A percentile compares a stretch with the other conserved stretches of the same genome.
phyloP scores from a whole-genome alignment of 805 yeast species.

The Nakazawaea siamensis region DNA sequence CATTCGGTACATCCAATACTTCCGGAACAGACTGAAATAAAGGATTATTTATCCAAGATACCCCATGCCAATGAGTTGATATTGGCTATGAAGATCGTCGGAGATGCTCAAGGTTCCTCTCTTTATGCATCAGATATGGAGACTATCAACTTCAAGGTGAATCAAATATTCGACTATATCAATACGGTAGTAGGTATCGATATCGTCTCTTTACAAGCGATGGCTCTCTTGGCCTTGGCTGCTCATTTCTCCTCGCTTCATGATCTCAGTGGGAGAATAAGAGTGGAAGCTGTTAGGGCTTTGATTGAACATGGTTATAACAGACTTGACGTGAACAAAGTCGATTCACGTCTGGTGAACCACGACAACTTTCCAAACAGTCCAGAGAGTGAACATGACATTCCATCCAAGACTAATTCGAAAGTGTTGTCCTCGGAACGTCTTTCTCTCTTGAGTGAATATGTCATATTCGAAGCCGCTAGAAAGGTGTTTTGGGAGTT shows the following conservation, averaged over 20 bases:
- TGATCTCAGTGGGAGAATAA: constrained; percentile 31
- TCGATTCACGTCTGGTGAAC: not conserved
- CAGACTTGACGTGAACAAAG: not conserved
- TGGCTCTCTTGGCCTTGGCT: constrained; percentile 31
- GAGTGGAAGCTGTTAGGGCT: constrained; percentile 29
- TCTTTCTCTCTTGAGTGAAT: constrained; percentile 13
- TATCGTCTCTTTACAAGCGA: constrained; percentile 32
- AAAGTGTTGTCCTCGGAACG: constrained; percentile 2
- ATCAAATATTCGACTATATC: constrained; percentile 22
- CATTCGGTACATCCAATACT: constrained; percentile 39
- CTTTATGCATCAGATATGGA: constrained; percentile 30
- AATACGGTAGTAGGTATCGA: constrained; percentile 27
- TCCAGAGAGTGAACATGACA: constrained; percentile 11
- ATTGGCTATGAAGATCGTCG: constrained; percentile 37
- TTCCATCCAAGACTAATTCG: not conserved
- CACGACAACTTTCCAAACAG: constrained; percentile 11
- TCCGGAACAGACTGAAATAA: constrained; percentile 29
- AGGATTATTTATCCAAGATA: constrained; percentile 22
- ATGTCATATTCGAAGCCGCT: constrained; percentile 20
- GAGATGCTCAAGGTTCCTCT: constrained; percentile 35
- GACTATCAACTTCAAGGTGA: constrained; percentile 28
- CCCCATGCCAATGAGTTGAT: constrained; percentile 33
- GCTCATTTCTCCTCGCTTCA: constrained; percentile 47
- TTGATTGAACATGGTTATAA: constrained; percentile 5
- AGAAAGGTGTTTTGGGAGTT: constrained; percentile 46